Evolutionary conservation across 257 asterid species (phyloP), one percentile per base, ranked within the genome.

Genomic region (Nicotiana undulata): DNA sequence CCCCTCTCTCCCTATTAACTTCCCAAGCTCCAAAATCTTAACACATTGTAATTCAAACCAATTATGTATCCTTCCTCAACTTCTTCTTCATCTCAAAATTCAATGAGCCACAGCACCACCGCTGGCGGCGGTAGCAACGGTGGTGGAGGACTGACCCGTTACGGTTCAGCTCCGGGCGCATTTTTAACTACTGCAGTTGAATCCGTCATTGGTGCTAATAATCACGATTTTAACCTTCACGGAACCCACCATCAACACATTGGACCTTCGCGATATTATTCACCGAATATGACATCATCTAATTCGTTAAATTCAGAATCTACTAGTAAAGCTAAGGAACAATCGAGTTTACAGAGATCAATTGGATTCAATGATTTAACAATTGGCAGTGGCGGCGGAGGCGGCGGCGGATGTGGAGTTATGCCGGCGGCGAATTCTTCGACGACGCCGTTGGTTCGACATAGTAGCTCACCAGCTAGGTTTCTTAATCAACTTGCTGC

Each of bases 391-490:
- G 59, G 79, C 2, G 5, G 77, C 2, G 76, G 56, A 4, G 66
- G 55, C 67, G 81, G 63, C 10, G 83, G 86, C 0, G 77, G 82
- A 2, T 81, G 75, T 28, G 83, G 81, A 10, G 64, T 32, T 16
- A 53, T 80, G n/a, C 80, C 81, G 10, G 75, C 81, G 51, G 56
- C 80, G 32, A 60, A 82, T 22, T 75, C 90, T 22, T 75, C 90
- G 29, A 20, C 84, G 10, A 74, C 95, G 40, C 78, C 91, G 10
- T 65, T 93, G 89, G 83, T 89, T 55, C 88, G 98, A 53, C 97
- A 93, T 8, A 89, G 94, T 61, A 93, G 94, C 84, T 93, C 91
- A 6, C 97, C 98, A 0, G 93, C 97, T 55, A 94, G 94, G 18
- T 90, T 94, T 82, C 96, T 89, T 44, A 89, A 90, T 59, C 94